phyloP scores from a whole-genome alignment of 352 stramenopile species.

The Aphanomyces cochlioides region DNA sequence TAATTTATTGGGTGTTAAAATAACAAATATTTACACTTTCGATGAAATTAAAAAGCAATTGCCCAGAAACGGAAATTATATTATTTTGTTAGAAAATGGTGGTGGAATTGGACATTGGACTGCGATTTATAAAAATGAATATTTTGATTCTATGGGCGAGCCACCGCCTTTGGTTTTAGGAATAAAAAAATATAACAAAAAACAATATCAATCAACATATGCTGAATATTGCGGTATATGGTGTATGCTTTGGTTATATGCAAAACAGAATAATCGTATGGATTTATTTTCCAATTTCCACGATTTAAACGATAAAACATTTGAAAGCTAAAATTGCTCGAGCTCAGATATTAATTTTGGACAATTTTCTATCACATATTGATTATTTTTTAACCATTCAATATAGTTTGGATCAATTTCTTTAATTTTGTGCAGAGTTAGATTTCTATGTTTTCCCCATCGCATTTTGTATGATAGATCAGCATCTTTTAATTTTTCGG shows the following conservation, averaged over 20 bases:
- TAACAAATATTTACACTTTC: too few species aligned
- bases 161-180: not conserved
- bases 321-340: slow-evolving; percentile 11
- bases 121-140: not conserved
- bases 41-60: not conserved
- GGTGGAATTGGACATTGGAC: too few species aligned
- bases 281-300: not conserved
- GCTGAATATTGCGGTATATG: slow-evolving; percentile 1
- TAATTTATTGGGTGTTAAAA: slow-evolving; percentile 7
- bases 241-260: not conserved
- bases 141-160: not conserved
- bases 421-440: too few species aligned
- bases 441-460: too few species aligned
- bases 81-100: slow-evolving; percentile 2
- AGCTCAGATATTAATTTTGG: too few species aligned
- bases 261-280: slow-evolving; percentile 2
- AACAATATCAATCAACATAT: slow-evolving; percentile 12
- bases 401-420: too few species aligned
- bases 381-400: too few species aligned
- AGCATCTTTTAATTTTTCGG: too few species aligned
- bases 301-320: slow-evolving; percentile 7
- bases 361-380: too few species aligned
- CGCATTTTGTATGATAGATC: too few species aligned
- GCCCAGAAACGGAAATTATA: not conserved
- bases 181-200: slow-evolving; percentile 1